Percentiles rank a stretch among this genome's conserved stretches.
phyloP scores from a whole-genome alignment of 148 eudicot genomes.

The Dysphania ambrosioides region DNA sequence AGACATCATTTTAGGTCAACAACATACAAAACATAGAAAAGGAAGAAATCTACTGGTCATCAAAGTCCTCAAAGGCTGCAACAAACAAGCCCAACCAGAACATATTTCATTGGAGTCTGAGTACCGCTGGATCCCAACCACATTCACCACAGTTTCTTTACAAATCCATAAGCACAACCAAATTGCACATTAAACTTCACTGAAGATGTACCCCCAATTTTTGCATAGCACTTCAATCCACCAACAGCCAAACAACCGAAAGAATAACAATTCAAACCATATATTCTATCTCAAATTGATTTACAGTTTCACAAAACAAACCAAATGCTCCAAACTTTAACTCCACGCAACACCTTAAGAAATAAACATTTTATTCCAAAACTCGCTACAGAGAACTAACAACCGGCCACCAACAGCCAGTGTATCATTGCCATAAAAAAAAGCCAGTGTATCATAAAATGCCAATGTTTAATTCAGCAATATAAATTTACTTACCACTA shows the following conservation, averaged over 20 bases:
- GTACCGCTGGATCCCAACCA: not conserved
- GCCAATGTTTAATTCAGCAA: too few species aligned
- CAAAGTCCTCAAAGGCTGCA: not conserved
- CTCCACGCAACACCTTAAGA: not conserved
- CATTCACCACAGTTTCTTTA: not conserved
- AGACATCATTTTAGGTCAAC: not conserved
- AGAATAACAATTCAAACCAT: not conserved
- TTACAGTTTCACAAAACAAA: not conserved
- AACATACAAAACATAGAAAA: not conserved
- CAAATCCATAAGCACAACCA: not conserved
- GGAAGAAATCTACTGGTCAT: not conserved
- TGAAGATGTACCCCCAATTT: not conserved
- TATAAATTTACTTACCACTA: too few species aligned
- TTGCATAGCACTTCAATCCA: not conserved
- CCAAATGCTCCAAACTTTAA: not conserved
- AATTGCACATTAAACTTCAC: not conserved
- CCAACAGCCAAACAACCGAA: not conserved
- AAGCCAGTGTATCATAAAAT: too few species aligned
- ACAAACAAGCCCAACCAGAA: not conserved
- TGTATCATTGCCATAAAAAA: too few species aligned
- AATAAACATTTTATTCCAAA: not conserved
- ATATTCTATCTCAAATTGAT: not conserved
- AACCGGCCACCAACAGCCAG: too few species aligned
- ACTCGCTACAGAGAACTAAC: not conserved
- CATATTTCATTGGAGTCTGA: not conserved